Conservation (phyloP, 805 yeast genomes). For the Metschnikowia cerradonensis region DNA sequence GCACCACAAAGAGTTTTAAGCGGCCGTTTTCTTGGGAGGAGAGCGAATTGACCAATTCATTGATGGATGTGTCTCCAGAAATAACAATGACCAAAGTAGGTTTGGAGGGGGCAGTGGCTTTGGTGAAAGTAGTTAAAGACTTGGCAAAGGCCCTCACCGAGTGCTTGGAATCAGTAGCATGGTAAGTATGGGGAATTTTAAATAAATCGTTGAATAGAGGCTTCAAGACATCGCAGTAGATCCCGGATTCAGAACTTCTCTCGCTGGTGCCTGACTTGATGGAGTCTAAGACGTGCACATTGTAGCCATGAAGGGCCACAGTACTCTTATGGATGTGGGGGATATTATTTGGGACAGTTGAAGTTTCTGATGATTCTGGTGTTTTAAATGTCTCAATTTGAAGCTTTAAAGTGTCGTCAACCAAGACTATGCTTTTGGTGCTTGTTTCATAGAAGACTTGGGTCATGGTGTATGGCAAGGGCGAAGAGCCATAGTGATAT, state of each 20-base stretch:
- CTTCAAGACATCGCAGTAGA: constrained; percentile 40
- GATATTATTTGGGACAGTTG: neutral
- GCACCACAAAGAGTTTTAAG: constrained; percentile 42
- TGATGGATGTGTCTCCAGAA: constrained; percentile 84
- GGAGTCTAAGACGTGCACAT: constrained; percentile 44
- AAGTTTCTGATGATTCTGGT: neutral
- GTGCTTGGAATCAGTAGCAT: constrained; percentile 39
- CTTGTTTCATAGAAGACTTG: constrained; percentile 5
- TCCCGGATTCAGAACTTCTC: constrained; percentile 24
- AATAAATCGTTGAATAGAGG: constrained; percentile 44
- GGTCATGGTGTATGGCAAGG: neutral
- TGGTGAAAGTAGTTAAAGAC: constrained; percentile 15
- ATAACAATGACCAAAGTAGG: constrained; percentile 50
- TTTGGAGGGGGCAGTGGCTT: no score
- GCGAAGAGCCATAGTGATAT: neutral
- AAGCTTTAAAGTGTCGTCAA: neutral
- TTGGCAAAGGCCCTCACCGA: constrained; percentile 41
- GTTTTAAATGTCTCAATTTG: neutral
- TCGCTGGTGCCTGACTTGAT: constrained; percentile 45
- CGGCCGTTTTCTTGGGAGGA: constrained; percentile 6
- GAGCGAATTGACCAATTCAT: constrained; percentile 64
- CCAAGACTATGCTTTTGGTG: neutral
- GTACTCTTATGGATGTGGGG: neutral
- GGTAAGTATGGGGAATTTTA: constrained; percentile 33
- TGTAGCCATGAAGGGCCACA: constrained; percentile 6